These are phyloP conservation scores for Lagenidium giganteum DNA, from an alignment of 352 stramenopile species.

Conservation along the genomic window DNA sequence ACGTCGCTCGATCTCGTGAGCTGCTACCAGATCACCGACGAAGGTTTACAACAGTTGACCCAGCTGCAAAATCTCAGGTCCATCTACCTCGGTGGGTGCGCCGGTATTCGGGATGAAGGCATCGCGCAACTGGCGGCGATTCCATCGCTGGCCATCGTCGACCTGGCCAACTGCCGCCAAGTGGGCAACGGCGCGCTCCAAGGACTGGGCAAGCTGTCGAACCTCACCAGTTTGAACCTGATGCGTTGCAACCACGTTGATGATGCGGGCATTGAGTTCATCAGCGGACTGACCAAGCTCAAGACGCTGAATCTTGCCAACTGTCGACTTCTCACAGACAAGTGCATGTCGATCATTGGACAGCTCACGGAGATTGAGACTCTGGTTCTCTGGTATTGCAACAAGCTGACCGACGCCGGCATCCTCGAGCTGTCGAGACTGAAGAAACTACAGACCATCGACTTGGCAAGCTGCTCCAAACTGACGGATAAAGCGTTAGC, in stretches of 20 bases:
- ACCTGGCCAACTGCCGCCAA: conserved; percentile 72
- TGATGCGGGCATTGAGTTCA: conserved; percentile 37
- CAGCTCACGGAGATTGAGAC: conserved; percentile 46
- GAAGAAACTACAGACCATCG: conserved; percentile 52
- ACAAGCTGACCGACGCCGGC: conserved; percentile 71
- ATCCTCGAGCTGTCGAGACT: conserved; percentile 33
- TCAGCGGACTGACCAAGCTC: conserved; percentile 37
- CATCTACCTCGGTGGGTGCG: conserved; percentile 58
- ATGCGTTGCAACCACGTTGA: conserved; percentile 80
- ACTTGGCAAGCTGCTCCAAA: conserved; percentile 71
- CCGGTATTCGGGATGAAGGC: conserved; percentile 49
- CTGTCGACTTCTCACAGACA: conserved; percentile 74
- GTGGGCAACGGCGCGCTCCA: conserved; percentile 55
- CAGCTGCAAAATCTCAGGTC: conserved; percentile 45
- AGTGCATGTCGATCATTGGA: conserved; percentile 28
- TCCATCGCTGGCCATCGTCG: conserved; percentile 45
- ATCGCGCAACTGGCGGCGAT: conserved; percentile 40
- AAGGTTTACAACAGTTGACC: conserved; percentile 32
- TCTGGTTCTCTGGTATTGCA: conserved; percentile 81
- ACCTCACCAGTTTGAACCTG: conserved; percentile 68
- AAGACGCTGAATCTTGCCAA: conserved; percentile 77
- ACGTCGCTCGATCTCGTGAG: conserved; percentile 75
- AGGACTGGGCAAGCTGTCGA: conserved; percentile 45
- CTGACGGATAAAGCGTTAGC: conserved; percentile 48
- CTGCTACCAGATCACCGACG: conserved; percentile 66